phyloP scores from a whole-genome alignment of 768 basidiomycete species.

The Crassisporium funariophilum region DNA sequence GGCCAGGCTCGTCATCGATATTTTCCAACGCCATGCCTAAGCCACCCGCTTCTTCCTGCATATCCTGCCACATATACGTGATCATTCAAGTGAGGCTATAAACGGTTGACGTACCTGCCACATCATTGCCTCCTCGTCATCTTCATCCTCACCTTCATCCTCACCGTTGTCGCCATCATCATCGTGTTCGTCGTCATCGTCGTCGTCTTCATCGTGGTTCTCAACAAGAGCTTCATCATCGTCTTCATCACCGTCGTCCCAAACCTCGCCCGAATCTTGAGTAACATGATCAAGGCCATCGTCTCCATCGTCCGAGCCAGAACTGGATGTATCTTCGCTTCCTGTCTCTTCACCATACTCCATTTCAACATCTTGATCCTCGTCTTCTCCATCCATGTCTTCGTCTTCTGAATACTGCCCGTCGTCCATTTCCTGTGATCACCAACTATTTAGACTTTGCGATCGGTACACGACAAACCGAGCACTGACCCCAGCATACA shows the following conservation, averaged over 20 bases:
- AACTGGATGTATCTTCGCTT: conserved; percentile 79
- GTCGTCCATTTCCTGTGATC: conserved; percentile 85
- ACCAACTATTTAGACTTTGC: conserved; percentile 14
- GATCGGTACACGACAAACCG: conserved; percentile 3
- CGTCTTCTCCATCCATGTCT: conserved; percentile 82
- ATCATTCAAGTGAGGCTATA: neutral
- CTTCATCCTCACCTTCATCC: conserved; percentile 23
- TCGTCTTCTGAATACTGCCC: conserved; percentile 68
- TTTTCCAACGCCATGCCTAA: conserved; percentile 50
- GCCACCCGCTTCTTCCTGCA: conserved; percentile 48
- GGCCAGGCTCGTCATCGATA: conserved; percentile 63
- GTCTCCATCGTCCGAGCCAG: conserved; percentile 68
- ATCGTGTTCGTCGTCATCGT: conserved; percentile 53
- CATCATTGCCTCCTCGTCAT: conserved; percentile 33
- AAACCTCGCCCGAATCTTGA: conserved; percentile 59
- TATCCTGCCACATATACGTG: conserved; percentile 41
- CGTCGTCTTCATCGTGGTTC: conserved; percentile 52
- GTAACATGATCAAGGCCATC: conserved; percentile 63
- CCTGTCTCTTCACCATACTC: conserved; percentile 84
- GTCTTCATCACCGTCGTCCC: conserved; percentile 71
- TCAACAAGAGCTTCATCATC: conserved; percentile 67
- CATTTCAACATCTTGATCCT: conserved; percentile 84
- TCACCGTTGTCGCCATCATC: conserved; percentile 47
- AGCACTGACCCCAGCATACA: conserved; percentile 84
- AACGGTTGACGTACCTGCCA: conserved; percentile 34